Percentiles rank a stretch among this genome's conserved stretches.
These are phyloP conservation scores for Taiozyma sp. DNA, from an alignment of 1,139 yeast species.

Conservation along the genomic window DNA sequence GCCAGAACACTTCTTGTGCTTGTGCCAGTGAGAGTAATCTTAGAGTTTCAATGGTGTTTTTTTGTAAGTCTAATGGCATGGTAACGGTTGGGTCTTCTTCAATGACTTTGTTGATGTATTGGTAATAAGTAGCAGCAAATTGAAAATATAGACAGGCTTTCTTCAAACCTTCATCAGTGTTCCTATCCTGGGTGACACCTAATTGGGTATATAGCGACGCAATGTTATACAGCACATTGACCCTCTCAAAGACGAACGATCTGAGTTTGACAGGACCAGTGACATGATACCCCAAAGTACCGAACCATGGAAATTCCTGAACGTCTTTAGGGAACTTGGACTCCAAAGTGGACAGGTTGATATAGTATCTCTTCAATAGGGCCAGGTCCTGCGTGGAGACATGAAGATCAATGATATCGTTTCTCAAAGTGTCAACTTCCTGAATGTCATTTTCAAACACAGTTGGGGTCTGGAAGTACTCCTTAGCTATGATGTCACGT, in stretches of 20 bases:
- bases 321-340: constrained; percentile 41
- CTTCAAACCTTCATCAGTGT: constrained; percentile 53
- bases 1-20: constrained; percentile 88
- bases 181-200: constrained; percentile 41
- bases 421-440: constrained; percentile 36
- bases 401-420: constrained; percentile 27
- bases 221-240: constrained; percentile 63
- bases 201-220: constrained; percentile 60
- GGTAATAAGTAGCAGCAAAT: constrained; percentile 66
- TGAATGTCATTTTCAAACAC: constrained; percentile 50
- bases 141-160: constrained; percentile 63
- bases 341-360: constrained; percentile 29
- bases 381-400: constrained; percentile 26
- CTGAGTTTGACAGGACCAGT: constrained; percentile 40
- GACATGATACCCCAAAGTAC: constrained; percentile 55
- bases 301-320: constrained; percentile 66
- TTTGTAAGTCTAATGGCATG: constrained; percentile 41
- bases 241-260: constrained; percentile 53
- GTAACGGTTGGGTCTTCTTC: constrained; percentile 22
- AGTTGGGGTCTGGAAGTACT: constrained; percentile 63
- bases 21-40: constrained; percentile 64
- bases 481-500: constrained; percentile 45
- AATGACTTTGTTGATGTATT: constrained; percentile 29
- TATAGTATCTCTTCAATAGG: constrained; percentile 30
- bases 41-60: constrained; percentile 39